phyloP scores from a whole-genome alignment of 1,284 basidiomycete genomes.

The Lignosus rhinocerotis region DNA sequence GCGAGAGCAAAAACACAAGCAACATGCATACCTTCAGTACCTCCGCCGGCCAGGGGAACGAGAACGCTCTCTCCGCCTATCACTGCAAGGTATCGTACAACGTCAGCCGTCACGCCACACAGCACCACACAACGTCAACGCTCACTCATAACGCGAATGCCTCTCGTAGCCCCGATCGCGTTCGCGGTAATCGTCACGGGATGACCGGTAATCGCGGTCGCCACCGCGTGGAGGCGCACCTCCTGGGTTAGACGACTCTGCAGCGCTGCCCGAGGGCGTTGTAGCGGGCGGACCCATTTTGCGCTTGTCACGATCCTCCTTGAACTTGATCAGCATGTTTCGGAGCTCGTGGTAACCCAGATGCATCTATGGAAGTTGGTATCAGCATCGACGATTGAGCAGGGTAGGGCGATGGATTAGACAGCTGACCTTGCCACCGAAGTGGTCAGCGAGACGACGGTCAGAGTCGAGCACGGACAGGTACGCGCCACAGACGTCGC shows the following conservation, averaged over 20 bases:
- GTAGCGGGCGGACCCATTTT: slow-evolving; percentile 54
- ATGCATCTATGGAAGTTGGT: slow-evolving; percentile 78
- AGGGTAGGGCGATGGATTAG: background rate
- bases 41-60: slow-evolving; percentile 74
- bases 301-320: slow-evolving; percentile 84
- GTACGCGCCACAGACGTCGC: slow-evolving; percentile 99
- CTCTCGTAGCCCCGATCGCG: slow-evolving; percentile 70
- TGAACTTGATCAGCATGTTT: slow-evolving; percentile 88
- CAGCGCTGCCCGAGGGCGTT: slow-evolving; percentile 27
- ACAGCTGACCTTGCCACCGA: slow-evolving; percentile 90
- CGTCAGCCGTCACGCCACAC: slow-evolving; percentile 12
- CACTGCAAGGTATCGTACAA: slow-evolving; percentile 23
- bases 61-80: slow-evolving; percentile 63
- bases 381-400: slow-evolving; percentile 3
- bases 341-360: slow-evolving; percentile 97
- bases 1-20: background rate
- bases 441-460: slow-evolving; percentile 97
- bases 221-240: slow-evolving; percentile 37
- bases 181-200: slow-evolving; percentile 65
- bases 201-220: slow-evolving; percentile 53
- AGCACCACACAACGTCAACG: slow-evolving; percentile 24
- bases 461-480: slow-evolving; percentile 97
- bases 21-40: slow-evolving; percentile 44
- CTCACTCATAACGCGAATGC: slow-evolving; percentile 78
- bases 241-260: slow-evolving; percentile 30